These are phyloP conservation scores for Diplodia intermedia DNA, from an alignment of 2,329 filamentous ascomycete species.

Conservation along the genomic window DNA sequence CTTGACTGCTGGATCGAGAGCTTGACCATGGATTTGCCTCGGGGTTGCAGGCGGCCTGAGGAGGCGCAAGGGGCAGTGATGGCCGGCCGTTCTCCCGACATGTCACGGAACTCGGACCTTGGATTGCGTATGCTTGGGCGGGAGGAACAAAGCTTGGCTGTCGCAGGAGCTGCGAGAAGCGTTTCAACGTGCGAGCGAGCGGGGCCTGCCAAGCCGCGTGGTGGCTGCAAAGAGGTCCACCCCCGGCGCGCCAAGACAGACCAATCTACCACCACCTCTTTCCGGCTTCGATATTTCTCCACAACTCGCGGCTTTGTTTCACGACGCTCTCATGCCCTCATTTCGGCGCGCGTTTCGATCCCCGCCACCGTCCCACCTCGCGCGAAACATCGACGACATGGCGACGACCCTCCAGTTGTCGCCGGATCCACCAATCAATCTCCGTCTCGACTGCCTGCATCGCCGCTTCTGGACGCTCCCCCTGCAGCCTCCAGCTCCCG, in stretches of 20 bases:
- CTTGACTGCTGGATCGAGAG: not conserved
- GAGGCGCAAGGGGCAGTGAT: not conserved
- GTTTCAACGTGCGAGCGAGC: slow-evolving; percentile 17
- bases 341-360: slow-evolving; percentile 16
- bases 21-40: not conserved
- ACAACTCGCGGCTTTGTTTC: slow-evolving; percentile 25
- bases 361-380: slow-evolving; percentile 15
- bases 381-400: not conserved
- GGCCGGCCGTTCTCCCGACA: not conserved
- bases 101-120: not conserved
- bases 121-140: slow-evolving; percentile 8
- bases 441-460: not conserved
- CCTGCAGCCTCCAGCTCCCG: not conserved
- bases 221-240: slow-evolving; percentile 19
- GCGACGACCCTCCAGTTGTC: not conserved
- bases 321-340: not conserved
- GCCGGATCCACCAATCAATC: not conserved
- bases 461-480: not conserved
- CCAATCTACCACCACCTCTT: slow-evolving; percentile 6
- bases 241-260: slow-evolving; percentile 7
- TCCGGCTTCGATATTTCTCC: slow-evolving; percentile 18
- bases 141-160: slow-evolving; percentile 21
- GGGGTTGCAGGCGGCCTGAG: not conserved
- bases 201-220: slow-evolving; percentile 5
- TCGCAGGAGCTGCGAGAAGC: slow-evolving; percentile 3